Base-by-base conservation (phyloP, 805 yeast genomes). In the Lachancea meyersii region DNA sequence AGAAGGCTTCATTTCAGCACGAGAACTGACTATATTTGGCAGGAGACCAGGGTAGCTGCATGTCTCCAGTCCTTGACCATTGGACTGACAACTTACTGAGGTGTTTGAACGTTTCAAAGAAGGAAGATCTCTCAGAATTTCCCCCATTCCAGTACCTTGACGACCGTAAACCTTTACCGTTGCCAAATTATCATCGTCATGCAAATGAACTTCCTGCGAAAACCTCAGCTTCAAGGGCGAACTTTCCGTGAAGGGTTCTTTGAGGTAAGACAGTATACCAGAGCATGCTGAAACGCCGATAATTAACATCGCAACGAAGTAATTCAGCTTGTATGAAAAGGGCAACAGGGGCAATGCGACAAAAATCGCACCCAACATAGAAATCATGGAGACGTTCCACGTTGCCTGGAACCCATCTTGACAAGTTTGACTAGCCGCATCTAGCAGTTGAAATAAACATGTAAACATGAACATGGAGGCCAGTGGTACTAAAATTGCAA, bases 161-260 rank as follows among this genome's bases (percentile, higher is more conserved):
- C 82, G 71, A 4, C 83, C 85, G 48, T 47, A 63, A 0, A 79
- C 71, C 19, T 61, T 63, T 16, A 77, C 79, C 23, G 53, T 54
- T 13, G 79, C 62, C 3, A 54, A 54, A 2, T 53, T 31, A 1
- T 54, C 41, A 1, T 34, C 47, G 10, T 44, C 40, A 36, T 63
- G 61, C 44, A 81, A 60, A 49, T 83, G 75, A 40, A 82, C 68
- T 1, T 67, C 64, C 61, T 88, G 89, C 27, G 79, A 64, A 53
- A 83, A 82, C 48, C 89, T 69, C 44, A 86, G 66, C 58, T 86
- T 88, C 60, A 86, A 58, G 4, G 96, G 96, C 26, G 75, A 68
- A 4, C 63, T 53, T 20, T 69, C 66, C 23, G 80, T 75, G 58
- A 82, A 86, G n/a, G 96, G 84, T 2, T 63, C 58, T 13, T 67